Base-by-base conservation (phyloP, 78 protist genomes). In the Bodo saltans region DNA sequence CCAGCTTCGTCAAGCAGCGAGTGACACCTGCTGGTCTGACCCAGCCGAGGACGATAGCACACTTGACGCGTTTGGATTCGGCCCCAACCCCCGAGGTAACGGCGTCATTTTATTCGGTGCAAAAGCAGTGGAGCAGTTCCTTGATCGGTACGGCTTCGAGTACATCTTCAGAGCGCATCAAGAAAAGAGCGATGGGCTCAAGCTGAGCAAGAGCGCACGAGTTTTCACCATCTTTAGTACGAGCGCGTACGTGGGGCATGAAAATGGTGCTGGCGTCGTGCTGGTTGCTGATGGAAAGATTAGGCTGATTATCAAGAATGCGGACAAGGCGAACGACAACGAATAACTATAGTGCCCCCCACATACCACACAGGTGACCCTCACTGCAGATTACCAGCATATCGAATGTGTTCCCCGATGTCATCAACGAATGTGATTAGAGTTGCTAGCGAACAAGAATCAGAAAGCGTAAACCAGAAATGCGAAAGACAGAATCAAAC, bases 91-190 rank as follows among this genome's bases (percentile, higher is more conserved):
- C 40, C 40, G 81, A 21, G 81, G 81, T 3, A 11, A 76, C 67
- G 81, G 81, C 69, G 35, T 76, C 26, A 30, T 76, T 26, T 76
- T 76, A 26, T 76, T 76, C 52, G 81, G 81, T 3, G 30, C 72
- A 29, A 3, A 39, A 39, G 81, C 81, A 23, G 81, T 76, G 42
- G 81, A 76, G 41, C 69, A 76, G 30, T 76, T 76, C 52, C 81
- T 76, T 23, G 34, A 32, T 25, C 3, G 1, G 52, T 30, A 76
- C 69, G 42, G 42, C 69, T 38, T 37, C 39, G 29, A 76, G 41
- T 76, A 76, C 81, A 76, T 76, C 81, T 76, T 76, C 69, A 32
- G 81, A 27, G 81, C 81, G 40, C 81, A 76, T 38, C 81, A 76
- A 38, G 81, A 76, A 27, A 76, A 76, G 41, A 42, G 69, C 23